These are phyloP conservation scores for Lasiosphaeria ovina DNA, from an alignment of 495 filamentous ascomycete genomes.

Conservation along the genomic window DNA sequence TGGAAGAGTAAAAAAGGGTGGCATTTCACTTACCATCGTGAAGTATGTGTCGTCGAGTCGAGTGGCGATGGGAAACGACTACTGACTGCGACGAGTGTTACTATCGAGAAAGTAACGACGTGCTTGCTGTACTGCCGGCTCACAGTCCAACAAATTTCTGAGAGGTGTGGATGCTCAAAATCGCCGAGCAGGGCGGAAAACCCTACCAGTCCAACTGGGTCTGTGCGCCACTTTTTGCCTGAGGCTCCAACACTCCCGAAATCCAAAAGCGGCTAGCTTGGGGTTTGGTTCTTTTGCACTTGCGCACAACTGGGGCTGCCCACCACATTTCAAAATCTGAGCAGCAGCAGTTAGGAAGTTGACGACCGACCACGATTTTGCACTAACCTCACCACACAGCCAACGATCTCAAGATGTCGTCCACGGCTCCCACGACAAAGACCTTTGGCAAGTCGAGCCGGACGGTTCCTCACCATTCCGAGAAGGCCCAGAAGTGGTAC, in stretches of 20 bases:
- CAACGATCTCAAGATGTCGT: slow-evolving; percentile 63
- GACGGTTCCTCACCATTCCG: slow-evolving; percentile 73
- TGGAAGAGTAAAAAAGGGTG: not conserved
- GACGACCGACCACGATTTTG: slow-evolving; percentile 35
- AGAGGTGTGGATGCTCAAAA: slow-evolving; percentile 37
- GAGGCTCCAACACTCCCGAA: slow-evolving; percentile 9
- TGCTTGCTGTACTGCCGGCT: slow-evolving; percentile 23
- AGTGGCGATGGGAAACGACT: slow-evolving; percentile 32
- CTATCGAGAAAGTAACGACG: slow-evolving; percentile 23
- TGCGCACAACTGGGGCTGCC: slow-evolving; percentile 34
- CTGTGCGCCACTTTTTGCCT: slow-evolving; percentile 22
- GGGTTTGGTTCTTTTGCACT: slow-evolving; percentile 35
- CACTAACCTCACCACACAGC: slow-evolving; percentile 42
- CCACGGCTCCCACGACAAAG: slow-evolving; percentile 69
- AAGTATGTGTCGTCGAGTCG: slow-evolving; percentile 30
- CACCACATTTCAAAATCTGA: slow-evolving; percentile 37
- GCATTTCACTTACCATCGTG: slow-evolving; percentile 30
- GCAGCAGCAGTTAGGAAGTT: slow-evolving; percentile 33
- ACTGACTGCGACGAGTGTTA: slow-evolving; percentile 31
- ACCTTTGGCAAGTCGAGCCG: slow-evolving; percentile 97
- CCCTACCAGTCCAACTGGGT: slow-evolving; percentile 28
- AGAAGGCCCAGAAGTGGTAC: slow-evolving; percentile 99
- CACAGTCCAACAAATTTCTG: slow-evolving; percentile 32
- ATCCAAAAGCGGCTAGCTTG: slow-evolving; percentile 36
- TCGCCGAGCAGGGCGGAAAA: slow-evolving; percentile 34